These are phyloP conservation scores for Dacryopinax spathularia DNA, from an alignment of 768 basidiomycete genomes.

Conservation along the genomic window DNA sequence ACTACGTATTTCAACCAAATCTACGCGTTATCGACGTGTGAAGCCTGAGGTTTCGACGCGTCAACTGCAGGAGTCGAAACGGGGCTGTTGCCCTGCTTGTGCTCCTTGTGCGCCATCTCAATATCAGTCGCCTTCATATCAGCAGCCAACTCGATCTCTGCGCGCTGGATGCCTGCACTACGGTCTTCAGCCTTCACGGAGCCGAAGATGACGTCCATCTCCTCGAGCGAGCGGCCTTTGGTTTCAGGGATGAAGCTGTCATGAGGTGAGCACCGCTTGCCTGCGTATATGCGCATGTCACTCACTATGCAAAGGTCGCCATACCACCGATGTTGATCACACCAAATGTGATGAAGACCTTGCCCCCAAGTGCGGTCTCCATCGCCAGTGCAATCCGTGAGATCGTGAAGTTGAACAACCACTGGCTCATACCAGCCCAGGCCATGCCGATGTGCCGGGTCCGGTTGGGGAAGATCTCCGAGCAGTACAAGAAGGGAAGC, in stretches of 20 bases:
- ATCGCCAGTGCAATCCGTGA: conserved; percentile 56
- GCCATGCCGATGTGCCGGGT: conserved; percentile 71
- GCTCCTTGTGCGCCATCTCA: background rate
- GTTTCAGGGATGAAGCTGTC: conserved; percentile 15
- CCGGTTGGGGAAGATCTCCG: conserved; percentile 77
- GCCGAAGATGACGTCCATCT: conserved; percentile 6
- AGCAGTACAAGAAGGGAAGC: conserved; percentile 41
- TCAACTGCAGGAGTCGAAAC: background rate
- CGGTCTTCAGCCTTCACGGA: conserved; percentile 2
- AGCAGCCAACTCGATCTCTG: background rate
- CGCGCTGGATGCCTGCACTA: background rate
- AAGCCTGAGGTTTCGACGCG: background rate
- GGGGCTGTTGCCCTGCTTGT: background rate
- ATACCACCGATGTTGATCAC: conserved; percentile 59
- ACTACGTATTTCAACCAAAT: background rate
- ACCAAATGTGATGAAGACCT: conserved; percentile 65
- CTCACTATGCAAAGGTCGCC: conserved; percentile 49
- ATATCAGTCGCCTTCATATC: background rate
- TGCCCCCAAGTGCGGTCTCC: conserved; percentile 48
- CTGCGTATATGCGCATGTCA: conserved; percentile 39
- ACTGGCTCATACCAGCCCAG: conserved; percentile 60
- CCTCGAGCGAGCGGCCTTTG: background rate
- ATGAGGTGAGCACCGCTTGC: background rate
- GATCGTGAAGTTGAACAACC: conserved; percentile 64
- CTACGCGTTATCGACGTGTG: background rate